Evolutionary conservation across 2,329 filamentous ascomycete species (phyloP), one percentile per base, ranked within the genome.

Genomic region (Phialophora chinensis): DNA sequence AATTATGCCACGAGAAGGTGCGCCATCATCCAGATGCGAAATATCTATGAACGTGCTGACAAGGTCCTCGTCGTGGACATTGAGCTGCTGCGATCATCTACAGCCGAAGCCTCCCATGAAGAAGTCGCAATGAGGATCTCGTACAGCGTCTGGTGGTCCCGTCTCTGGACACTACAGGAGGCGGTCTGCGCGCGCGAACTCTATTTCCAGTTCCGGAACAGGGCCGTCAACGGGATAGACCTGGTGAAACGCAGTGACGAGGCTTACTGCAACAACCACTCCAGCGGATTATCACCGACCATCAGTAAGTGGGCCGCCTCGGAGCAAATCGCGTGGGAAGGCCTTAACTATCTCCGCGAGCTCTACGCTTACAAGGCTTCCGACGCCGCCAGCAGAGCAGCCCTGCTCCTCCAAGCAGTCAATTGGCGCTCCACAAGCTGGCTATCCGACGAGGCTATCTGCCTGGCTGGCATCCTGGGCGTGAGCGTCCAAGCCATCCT

Each of bases 41-140:
- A 23, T 8, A 60, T 50, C 57, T 60, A 60, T 27, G 38, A 20
- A 5, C 5, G 31, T 1, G 57, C 42, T 4, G 57, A 23, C 14
- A 47, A 60, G 27, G 57, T 60, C 5, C 57, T 50, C 29, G 42
- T 60, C 20, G 42, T 60, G 25, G 57, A 60, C 12, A 17, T 49
- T 27, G 57, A 60, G 17, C 57, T 60, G 23, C 57, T 60, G 12
- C 27, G 14, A 23, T 38, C 55, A 23, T 17, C 31, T 3, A 38
- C 31, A 10, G 20, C 12, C 14, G 35, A 35, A 10, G 33, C 33
- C n/a, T 25, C 33, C 6, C 6, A 12, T 11, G 55, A 57, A 42
- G 55, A 44, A 57, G 38, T 57, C 2, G 55, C 55, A n/a, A 57
- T 27, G 55, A 38, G 55, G 31, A 57, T 57, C n/a, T 57, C 55